A percentile compares a stretch with the other conserved stretches of the same genome.
These are phyloP conservation scores for Podospora didyma DNA, from an alignment of 495 filamentous ascomycete species.

Conservation along the genomic window DNA sequence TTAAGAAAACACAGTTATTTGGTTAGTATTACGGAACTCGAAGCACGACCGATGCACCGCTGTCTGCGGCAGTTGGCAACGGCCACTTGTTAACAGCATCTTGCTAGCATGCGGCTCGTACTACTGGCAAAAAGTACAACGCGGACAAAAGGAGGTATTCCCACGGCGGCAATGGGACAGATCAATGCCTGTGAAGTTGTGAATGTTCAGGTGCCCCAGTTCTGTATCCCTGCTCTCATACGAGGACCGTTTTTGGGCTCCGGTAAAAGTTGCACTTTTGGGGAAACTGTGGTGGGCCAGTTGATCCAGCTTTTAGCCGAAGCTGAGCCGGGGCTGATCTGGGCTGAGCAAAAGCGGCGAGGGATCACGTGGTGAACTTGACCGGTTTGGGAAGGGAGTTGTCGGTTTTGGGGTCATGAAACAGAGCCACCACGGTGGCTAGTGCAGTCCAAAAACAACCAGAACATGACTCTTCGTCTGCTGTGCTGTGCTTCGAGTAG, in stretches of 20 bases:
- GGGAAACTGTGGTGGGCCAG: slow-evolving; percentile 2
- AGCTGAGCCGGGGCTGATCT: slow-evolving; percentile 9
- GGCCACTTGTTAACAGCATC: too few species aligned
- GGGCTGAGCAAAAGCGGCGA: slow-evolving; percentile 6
- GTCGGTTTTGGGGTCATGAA: slow-evolving; percentile 8
- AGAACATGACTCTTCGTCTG: too few species aligned
- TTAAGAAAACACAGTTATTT: too few species aligned
- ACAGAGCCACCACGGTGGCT: too few species aligned
- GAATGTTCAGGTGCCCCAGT: background rate
- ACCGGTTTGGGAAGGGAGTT: background rate
- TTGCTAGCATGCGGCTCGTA: background rate
- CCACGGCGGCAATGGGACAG: background rate
- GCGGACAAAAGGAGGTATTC: background rate
- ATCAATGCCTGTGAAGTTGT: background rate
- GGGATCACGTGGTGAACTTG: background rate
- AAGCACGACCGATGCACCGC: too few species aligned
- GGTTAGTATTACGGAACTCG: too few species aligned
- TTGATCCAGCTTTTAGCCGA: background rate
- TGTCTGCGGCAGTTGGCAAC: too few species aligned
- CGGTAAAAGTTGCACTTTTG: slow-evolving; percentile 3
- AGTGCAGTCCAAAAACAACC: too few species aligned
- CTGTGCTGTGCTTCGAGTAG: too few species aligned
- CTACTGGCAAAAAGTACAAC: background rate
- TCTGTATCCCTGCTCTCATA: background rate
- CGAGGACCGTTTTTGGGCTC: background rate